Percentiles rank a stretch among this genome's conserved stretches.
Evolutionary conservation across 768 basidiomycete genomes (phyloP).

Genomic region (Amanita muscaria): DNA sequence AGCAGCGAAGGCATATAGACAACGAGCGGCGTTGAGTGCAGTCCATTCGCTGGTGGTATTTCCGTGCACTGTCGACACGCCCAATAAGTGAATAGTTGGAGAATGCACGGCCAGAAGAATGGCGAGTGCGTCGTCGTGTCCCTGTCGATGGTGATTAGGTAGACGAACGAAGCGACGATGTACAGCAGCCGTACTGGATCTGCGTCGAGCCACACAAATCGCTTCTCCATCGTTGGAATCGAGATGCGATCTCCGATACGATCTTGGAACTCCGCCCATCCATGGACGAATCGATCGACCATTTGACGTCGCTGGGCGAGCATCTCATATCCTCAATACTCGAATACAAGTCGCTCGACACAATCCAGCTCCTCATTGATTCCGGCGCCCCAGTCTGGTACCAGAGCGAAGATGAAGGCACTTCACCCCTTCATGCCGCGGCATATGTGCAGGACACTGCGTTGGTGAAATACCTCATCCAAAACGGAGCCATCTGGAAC

Average conservation of each 20-base stretch:
- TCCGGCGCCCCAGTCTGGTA: constrained; percentile 83
- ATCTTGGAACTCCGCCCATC: background rate
- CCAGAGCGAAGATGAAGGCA: constrained; percentile 72
- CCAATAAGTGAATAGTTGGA: constrained; percentile 58
- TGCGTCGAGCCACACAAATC: constrained; percentile 5
- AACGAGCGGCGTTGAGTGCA: constrained; percentile 65
- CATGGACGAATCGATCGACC: constrained; percentile 25
- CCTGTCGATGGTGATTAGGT: background rate
- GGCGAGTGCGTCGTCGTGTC: constrained; percentile 70
- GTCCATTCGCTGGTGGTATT: constrained; percentile 61
- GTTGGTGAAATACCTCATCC: constrained; percentile 60
- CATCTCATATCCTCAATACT: constrained; percentile 53
- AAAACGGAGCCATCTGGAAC: constrained; percentile 90
- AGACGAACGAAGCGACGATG: background rate
- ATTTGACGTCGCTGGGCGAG: constrained; percentile 48
- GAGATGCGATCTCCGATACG: too few relatives aligned
- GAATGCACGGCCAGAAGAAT: constrained; percentile 69
- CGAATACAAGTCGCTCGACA: constrained; percentile 32
- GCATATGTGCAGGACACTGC: constrained; percentile 59
- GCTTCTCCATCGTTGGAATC: too few relatives aligned
- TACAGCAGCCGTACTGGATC: background rate
- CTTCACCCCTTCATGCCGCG: constrained; percentile 81
- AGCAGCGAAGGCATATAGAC: constrained; percentile 68
- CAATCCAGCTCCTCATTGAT: constrained; percentile 42
- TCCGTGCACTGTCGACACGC: constrained; percentile 86